A percentile compares a stretch with the other conserved stretches of the same genome.
Evolutionary conservation across 2,329 filamentous ascomycete species (phyloP).

Genomic region (Colletotrichum eremochloae): DNA sequence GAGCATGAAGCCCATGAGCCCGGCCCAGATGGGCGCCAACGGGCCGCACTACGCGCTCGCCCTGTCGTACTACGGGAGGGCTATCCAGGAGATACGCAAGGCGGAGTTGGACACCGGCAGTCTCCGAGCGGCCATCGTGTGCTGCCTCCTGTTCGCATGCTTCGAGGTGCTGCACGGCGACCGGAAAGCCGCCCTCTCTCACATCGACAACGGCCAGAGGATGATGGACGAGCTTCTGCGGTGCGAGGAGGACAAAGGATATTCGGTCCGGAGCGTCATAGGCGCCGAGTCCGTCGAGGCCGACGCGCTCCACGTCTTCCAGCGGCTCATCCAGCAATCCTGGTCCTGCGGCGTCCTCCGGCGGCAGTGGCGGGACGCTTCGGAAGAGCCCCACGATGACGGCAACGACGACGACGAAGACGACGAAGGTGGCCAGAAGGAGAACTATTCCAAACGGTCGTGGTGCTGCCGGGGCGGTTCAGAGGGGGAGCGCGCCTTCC

Average conservation of each 20-base stretch:
- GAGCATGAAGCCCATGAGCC: slow-evolving; percentile 27
- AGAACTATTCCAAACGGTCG: neutral
- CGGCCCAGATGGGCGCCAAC: slow-evolving; percentile 32
- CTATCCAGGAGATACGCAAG: slow-evolving; percentile 48
- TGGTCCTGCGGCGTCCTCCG: slow-evolving; percentile 47
- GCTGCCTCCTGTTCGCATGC: slow-evolving; percentile 55
- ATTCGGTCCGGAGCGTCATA: neutral
- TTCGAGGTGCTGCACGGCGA: slow-evolving; percentile 56
- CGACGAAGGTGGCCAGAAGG: neutral
- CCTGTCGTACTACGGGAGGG: slow-evolving; percentile 51
- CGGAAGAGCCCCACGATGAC: neutral
- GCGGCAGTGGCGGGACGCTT: neutral
- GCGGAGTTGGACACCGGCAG: slow-evolving; percentile 38
- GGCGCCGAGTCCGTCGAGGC: slow-evolving; percentile 44
- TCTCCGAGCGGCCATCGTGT: slow-evolving; percentile 50
- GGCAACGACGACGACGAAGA: neutral
- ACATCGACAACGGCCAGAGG: slow-evolving; percentile 53
- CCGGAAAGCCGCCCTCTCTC: slow-evolving; percentile 50
- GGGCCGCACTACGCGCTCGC: slow-evolving; percentile 49
- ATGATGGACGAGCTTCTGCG: slow-evolving; percentile 53
- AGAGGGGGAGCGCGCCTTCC: slow-evolving; percentile 26
- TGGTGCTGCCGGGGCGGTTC: slow-evolving; percentile 45
- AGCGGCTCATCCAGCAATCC: slow-evolving; percentile 48
- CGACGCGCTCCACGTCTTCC: slow-evolving; percentile 48
- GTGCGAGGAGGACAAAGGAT: neutral